Conservation (phyloP, 768 basidiomycete species). For the Boletus coccyginus region DNA sequence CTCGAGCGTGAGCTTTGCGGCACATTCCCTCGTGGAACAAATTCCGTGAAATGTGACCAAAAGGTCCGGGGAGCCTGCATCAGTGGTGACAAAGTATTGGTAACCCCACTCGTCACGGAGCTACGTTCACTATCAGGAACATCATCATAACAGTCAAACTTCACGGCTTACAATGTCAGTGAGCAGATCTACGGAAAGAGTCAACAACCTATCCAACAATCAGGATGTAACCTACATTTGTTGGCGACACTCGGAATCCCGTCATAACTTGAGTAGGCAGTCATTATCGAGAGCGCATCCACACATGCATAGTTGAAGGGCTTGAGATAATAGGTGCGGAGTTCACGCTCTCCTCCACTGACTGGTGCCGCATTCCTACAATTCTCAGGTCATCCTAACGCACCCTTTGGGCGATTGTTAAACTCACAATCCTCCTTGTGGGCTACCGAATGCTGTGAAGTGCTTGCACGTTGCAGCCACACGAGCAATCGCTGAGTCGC, state of each 20-base stretch:
- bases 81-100: slow-evolving; percentile 46
- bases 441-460: slow-evolving; percentile 67
- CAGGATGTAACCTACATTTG: slow-evolving; percentile 37
- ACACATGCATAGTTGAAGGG: slow-evolving; percentile 64
- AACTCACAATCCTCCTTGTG: slow-evolving; percentile 63
- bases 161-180: slow-evolving; percentile 14
- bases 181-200: slow-evolving; percentile 9
- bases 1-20: slow-evolving; percentile 44
- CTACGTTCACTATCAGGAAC: slow-evolving; percentile 30
- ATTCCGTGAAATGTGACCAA: slow-evolving; percentile 52
- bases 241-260: slow-evolving; percentile 61
- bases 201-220: neutral
- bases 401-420: neutral
- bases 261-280: slow-evolving; percentile 67
- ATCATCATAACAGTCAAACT: neutral
- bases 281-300: slow-evolving; percentile 63
- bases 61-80: slow-evolving; percentile 61
- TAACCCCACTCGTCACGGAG: slow-evolving; percentile 62
- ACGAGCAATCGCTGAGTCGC: slow-evolving; percentile 53
- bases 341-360: slow-evolving; percentile 62
- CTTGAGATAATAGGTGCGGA: slow-evolving; percentile 56
- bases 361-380: slow-evolving; percentile 63
- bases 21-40: slow-evolving; percentile 60
- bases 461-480: slow-evolving; percentile 73
- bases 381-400: neutral